Percentiles rank a stretch among this genome's conserved stretches.
Evolutionary conservation across 2,329 filamentous ascomycete genomes (phyloP).

Genomic region (Nothophoma quercina): DNA sequence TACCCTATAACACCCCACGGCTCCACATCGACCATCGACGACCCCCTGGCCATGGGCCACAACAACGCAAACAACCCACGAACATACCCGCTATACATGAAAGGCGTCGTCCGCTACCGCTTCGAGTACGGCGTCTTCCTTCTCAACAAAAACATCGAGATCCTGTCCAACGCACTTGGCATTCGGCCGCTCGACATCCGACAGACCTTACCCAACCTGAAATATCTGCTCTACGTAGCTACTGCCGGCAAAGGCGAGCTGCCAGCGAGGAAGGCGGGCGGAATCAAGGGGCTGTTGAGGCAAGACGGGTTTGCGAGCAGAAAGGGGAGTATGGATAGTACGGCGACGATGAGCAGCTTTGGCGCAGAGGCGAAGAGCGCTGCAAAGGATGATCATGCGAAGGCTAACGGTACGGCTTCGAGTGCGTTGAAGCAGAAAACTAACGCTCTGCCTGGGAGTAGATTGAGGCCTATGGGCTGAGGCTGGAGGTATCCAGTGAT

Average conservation of each 20-base stretch:
- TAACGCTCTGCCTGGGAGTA: slow-evolving; percentile 31
- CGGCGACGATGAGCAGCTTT: slow-evolving; percentile 35
- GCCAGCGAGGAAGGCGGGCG: slow-evolving; percentile 52
- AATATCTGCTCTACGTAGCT: slow-evolving; percentile 89
- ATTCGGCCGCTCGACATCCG: slow-evolving; percentile 87
- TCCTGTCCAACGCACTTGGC: slow-evolving; percentile 68
- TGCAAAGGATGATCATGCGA: slow-evolving; percentile 22
- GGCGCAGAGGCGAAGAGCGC: slow-evolving; percentile 34
- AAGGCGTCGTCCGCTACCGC: slow-evolving; percentile 76
- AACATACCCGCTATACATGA: slow-evolving; percentile 79
- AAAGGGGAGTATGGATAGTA: slow-evolving; percentile 46
- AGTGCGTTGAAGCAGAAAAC: slow-evolving; percentile 29
- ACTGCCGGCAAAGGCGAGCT: slow-evolving; percentile 76
- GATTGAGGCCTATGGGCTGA: slow-evolving; percentile 35
- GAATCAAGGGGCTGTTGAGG: slow-evolving; percentile 44
- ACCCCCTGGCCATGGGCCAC: slow-evolving; percentile 67
- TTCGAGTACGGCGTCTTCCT: slow-evolving; percentile 97
- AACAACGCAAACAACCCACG: slow-evolving; percentile 44
- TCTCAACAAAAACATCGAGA: slow-evolving; percentile 94
- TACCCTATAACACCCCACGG: slow-evolving; percentile 79
- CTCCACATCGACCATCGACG: slow-evolving; percentile 77
- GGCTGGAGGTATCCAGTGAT: no score
- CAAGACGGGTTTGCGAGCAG: slow-evolving; percentile 35
- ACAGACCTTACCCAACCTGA: slow-evolving; percentile 90
- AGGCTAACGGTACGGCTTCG: slow-evolving; percentile 28